Evolutionary conservation across 2,329 filamentous ascomycete species (phyloP).

Genomic region (Cryphonectria nitschkei): DNA sequence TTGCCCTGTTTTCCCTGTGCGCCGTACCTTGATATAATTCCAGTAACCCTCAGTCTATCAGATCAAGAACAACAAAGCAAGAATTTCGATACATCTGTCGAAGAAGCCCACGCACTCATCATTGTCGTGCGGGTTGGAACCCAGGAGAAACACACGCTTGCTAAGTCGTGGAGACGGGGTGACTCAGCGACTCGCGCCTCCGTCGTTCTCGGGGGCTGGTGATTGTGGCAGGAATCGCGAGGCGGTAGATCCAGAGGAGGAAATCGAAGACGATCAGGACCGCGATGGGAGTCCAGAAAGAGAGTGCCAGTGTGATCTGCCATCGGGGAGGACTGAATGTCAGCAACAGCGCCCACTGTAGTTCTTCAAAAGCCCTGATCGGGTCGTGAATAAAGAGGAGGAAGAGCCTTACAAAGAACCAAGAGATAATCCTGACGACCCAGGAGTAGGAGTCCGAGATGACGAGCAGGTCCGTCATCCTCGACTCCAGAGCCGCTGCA

Average conservation of each 20-base stretch:
- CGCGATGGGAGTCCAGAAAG: constrained; percentile 51
- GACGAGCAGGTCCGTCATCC: constrained; percentile 31
- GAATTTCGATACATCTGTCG: background rate
- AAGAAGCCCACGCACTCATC: background rate
- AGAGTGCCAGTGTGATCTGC: constrained; percentile 49
- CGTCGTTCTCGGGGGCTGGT: constrained; percentile 27
- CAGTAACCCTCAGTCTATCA: constrained; percentile 8
- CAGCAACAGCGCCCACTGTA: background rate
- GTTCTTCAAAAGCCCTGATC: constrained; percentile 8
- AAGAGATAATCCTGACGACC: constrained; percentile 33
- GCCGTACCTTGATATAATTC: constrained; percentile 6
- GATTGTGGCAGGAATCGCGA: constrained; percentile 35
- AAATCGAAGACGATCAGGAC: constrained; percentile 56
- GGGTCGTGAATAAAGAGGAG: too few relatives aligned
- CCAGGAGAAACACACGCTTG: background rate
- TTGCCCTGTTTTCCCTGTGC: constrained; percentile 4
- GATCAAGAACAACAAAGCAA: background rate
- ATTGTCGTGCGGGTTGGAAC: background rate
- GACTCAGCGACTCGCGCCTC: constrained; percentile 31
- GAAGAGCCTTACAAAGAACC: constrained; percentile 34
- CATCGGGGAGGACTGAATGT: too few relatives aligned
- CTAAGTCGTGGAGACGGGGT: constrained; percentile 29
- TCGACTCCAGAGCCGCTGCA: constrained; percentile 24
- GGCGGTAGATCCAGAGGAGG: constrained; percentile 56
- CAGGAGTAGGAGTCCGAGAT: constrained; percentile 31